These are phyloP conservation scores for Eragrostis tef DNA, from an alignment of 202 grass and related monocot genomes.

Conservation along the genomic window DNA sequence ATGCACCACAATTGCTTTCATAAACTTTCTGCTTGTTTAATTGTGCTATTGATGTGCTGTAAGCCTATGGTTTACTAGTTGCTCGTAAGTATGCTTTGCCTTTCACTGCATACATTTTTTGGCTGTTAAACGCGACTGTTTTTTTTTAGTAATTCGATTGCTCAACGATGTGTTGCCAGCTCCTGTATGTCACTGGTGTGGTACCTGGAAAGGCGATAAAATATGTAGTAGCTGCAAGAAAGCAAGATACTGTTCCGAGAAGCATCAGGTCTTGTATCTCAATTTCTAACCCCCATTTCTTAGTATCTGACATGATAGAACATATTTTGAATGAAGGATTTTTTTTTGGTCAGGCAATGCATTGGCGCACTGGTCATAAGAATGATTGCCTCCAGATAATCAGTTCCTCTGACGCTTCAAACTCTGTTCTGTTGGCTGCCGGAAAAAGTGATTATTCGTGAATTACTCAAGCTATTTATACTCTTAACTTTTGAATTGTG, in stretches of 20 bases:
- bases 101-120: slow-evolving; percentile 8
- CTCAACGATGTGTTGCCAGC: slow-evolving; percentile 48
- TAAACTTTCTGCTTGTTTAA: background rate
- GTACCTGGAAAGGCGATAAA: slow-evolving; percentile 96
- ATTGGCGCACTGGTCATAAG: slow-evolving; percentile 87
- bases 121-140: slow-evolving; percentile 33
- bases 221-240: slow-evolving; percentile 77
- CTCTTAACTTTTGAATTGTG: slow-evolving; percentile 11
- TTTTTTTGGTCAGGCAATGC: slow-evolving; percentile 56
- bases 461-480: slow-evolving; percentile 19
- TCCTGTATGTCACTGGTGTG: slow-evolving; percentile 87
- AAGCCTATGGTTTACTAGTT: slow-evolving; percentile 28
- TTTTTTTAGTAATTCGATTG: slow-evolving; percentile 21
- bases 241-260: slow-evolving; percentile 83
- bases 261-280: slow-evolving; percentile 70
- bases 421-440: slow-evolving; percentile 34
- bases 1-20: background rate
- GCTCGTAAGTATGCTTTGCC: slow-evolving; percentile 5
- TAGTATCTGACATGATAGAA: background rate
- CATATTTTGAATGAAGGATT: slow-evolving; percentile 25
- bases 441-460: slow-evolving; percentile 56
- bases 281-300: background rate
- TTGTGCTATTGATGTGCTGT: background rate
- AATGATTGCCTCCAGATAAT: slow-evolving; percentile 66
- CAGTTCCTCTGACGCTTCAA: slow-evolving; percentile 54